Evolutionary conservation across 73 alveolate species (phyloP), one percentile per base, ranked within the genome.

Genomic region (Paramecium pentaurelia): DNA sequence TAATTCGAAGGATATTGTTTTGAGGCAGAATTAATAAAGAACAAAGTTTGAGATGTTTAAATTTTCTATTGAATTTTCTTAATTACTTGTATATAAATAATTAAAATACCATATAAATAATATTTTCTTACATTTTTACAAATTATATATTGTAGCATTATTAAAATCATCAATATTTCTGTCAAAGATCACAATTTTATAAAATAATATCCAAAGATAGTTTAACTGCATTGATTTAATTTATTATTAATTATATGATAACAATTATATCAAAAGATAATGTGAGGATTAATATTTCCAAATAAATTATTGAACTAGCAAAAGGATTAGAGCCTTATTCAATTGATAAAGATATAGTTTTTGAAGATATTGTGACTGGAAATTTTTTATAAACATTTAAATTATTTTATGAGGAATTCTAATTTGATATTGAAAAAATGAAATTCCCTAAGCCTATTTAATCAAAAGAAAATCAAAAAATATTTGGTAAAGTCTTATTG

Each of bases 1-100:
- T 84, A 54, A 4, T 94, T 94, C 77, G 54, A 93, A 36, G 97
- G 96, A 3, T 94, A 94, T 60, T 94, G 73, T 47, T 94, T 45
- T 75, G 96, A 94, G 60, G 51, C 47, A 6, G 47, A 68, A 32
- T 11, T 28, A 22, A 8, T 14, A 5, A 25, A 12, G 47, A 68
- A 34, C 9, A 30, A 28, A 68, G 45, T 7, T 27, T 68, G 70
- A 18, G 32, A 18, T 18, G 5, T 5, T 18, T 34, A 1, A 54
- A 54, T 25, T 10, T 60, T 60, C 77, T 16, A 1, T 4, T 60
- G 42, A 60, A 4, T 60, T 60, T 2, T 60, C 10, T 4, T 12
- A 22, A 22, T 60, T 40, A 40, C 77, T 58, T 58, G 32, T 22
- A 22, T 22, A 22, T 22, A 22, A 22, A 22, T 22, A 22, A 22